These are phyloP conservation scores for Goffeauzyma gilvescens DNA, from an alignment of 768 basidiomycete species.

Conservation along the genomic window DNA sequence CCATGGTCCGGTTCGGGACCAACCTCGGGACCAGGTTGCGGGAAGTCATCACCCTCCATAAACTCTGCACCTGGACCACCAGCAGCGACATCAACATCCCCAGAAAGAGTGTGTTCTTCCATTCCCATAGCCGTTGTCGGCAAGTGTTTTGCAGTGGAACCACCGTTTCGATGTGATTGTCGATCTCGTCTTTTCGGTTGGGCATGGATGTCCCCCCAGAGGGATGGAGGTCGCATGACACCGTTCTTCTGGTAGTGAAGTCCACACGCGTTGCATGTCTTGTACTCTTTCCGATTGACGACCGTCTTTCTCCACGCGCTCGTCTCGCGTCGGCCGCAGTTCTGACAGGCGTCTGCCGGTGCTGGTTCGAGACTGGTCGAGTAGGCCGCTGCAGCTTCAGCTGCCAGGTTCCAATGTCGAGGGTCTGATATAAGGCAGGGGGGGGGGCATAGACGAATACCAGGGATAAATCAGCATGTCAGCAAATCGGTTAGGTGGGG, in stretches of 20 bases:
- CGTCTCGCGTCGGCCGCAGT: constrained; percentile 6
- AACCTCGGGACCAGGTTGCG: too few species aligned
- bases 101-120: too few species aligned
- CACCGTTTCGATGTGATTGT: too few species aligned
- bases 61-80: too few species aligned
- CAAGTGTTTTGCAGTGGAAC: too few species aligned
- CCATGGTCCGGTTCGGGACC: too few species aligned
- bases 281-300: constrained; percentile 5
- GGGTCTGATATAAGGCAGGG: neutral
- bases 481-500: too few species aligned
- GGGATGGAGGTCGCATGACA: constrained; percentile 9
- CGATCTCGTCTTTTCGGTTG: constrained; percentile 9
- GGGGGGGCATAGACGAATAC: neutral
- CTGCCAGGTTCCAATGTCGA: neutral
- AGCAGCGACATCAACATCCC: too few species aligned
- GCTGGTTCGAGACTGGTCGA: neutral
- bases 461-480: too few species aligned
- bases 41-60: too few species aligned
- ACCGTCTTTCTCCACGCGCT: constrained; percentile 8
- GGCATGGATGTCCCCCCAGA: constrained; percentile 7
- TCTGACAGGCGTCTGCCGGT: constrained; percentile 1
- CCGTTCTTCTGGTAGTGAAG: constrained; percentile 10
- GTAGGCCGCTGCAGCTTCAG: neutral
- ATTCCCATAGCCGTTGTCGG: too few species aligned
- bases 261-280: constrained; percentile 10